phyloP scores from a whole-genome alignment of 176 grass and related monocot genomes.

The Musa beccarii region DNA sequence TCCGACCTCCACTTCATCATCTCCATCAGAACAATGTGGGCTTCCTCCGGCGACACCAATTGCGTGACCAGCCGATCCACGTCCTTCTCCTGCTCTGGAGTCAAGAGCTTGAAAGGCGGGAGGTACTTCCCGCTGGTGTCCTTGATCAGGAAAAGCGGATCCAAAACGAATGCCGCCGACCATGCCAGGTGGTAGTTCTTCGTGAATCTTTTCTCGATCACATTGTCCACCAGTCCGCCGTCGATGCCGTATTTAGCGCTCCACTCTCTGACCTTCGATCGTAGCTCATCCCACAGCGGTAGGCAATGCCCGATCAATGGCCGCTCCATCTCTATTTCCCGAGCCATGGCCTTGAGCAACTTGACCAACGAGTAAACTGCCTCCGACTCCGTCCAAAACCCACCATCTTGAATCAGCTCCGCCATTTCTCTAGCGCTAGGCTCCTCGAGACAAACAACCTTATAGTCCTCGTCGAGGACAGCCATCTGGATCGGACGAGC shows the following conservation, averaged over 20 bases:
- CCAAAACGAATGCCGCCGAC: conserved; percentile 83
- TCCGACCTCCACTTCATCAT: conserved; percentile 94
- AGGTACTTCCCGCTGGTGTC: conserved; percentile 76
- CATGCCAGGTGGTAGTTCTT: conserved; percentile 90
- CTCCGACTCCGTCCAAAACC: conserved; percentile 65
- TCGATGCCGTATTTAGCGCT: conserved; percentile 60
- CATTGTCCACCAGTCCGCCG: conserved; percentile 37
- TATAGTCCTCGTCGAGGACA: conserved; percentile 65
- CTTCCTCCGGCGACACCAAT: conserved; percentile 73
- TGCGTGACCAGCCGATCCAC: conserved; percentile 69
- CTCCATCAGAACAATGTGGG: conserved; percentile 80
- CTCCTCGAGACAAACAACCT: conserved; percentile 54
- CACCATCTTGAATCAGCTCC: conserved; percentile 45
- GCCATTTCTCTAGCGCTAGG: conserved; percentile 37
- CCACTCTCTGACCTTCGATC: conserved; percentile 57
- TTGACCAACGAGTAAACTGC: conserved; percentile 44
- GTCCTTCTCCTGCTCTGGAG: conserved; percentile 84
- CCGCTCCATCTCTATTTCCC: conserved; percentile 63
- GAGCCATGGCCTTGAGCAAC: conserved; percentile 42
- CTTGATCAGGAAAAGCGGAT: conserved; percentile 72
- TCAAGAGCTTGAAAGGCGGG: conserved; percentile 66
- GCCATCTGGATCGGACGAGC: conserved; percentile 47
- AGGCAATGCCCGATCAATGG: conserved; percentile 80
- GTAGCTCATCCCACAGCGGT: conserved; percentile 69
- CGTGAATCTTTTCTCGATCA: conserved; percentile 72